These are phyloP conservation scores for Lecanosticta acicola DNA, from an alignment of 2,329 filamentous ascomycete genomes.

Conservation along the genomic window DNA sequence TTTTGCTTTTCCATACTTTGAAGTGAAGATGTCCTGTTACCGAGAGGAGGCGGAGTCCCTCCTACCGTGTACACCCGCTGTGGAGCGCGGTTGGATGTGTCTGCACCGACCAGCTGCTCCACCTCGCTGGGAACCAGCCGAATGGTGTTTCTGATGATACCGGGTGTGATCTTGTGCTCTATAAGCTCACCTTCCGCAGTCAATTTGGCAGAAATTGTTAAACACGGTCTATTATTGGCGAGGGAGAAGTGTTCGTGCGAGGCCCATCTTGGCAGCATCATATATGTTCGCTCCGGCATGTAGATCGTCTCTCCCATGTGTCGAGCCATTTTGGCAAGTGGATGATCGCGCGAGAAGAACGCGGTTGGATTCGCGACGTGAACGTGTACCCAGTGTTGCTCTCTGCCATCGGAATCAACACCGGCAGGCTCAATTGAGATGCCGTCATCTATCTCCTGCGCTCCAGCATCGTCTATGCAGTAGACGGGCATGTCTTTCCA, in stretches of 20 bases:
- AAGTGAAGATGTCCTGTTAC: too few relatives aligned
- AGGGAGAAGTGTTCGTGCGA: slow-evolving; percentile 52
- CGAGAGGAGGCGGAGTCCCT: slow-evolving; percentile 31
- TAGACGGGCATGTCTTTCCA: slow-evolving; percentile 59
- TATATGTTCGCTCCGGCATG: slow-evolving; percentile 51
- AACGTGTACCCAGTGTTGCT: slow-evolving; percentile 69
- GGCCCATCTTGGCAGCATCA: slow-evolving; percentile 51
- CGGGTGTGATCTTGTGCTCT: slow-evolving; percentile 50
- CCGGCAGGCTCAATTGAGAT: slow-evolving; percentile 58
- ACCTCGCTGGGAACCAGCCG: slow-evolving; percentile 45
- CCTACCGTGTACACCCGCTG: slow-evolving; percentile 31
- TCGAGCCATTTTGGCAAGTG: slow-evolving; percentile 56
- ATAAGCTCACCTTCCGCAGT: slow-evolving; percentile 48
- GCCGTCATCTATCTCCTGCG: slow-evolving; percentile 72
- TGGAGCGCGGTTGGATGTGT: slow-evolving; percentile 3
- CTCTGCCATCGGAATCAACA: slow-evolving; percentile 25
- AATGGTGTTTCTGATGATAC: slow-evolving; percentile 51
- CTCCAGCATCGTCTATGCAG: slow-evolving; percentile 64
- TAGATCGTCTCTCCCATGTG: slow-evolving; percentile 53
- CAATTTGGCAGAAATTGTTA: slow-evolving; percentile 57
- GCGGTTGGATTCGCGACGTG: slow-evolving; percentile 76
- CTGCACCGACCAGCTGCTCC: slow-evolving; percentile 13
- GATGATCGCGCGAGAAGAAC: slow-evolving; percentile 55
- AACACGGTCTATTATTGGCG: slow-evolving; percentile 46
- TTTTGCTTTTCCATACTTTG: slow-evolving; percentile 25